phyloP scores from a whole-genome alignment of 106 monocot genomes.

The Cymbidium sinense region DNA sequence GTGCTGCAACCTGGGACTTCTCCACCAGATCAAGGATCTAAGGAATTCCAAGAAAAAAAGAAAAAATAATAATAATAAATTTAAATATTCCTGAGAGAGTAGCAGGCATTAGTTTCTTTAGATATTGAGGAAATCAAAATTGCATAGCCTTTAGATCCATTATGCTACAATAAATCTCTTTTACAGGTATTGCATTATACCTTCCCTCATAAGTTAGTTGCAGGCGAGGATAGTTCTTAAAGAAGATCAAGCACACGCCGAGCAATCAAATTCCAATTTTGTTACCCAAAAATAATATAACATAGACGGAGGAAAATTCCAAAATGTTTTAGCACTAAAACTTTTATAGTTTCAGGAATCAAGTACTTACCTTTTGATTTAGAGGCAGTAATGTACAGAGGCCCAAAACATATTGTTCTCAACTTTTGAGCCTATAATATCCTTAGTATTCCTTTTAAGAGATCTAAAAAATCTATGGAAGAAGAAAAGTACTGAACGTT shows the following conservation, averaged over 20 bases:
- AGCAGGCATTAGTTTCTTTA: slow-evolving; percentile 61
- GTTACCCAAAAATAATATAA: too few species aligned
- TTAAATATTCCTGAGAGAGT: slow-evolving; percentile 53
- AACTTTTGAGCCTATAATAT: slow-evolving; percentile 55
- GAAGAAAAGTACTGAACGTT: too few species aligned
- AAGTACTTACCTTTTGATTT: slow-evolving; percentile 37
- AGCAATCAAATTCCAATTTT: slow-evolving; percentile 40
- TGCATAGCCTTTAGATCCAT: too few species aligned
- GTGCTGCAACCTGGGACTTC: slow-evolving; percentile 11
- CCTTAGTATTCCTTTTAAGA: slow-evolving; percentile 59
- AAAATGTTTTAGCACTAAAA: background rate
- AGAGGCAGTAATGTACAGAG: slow-evolving; percentile 84
- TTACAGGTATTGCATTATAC: slow-evolving; percentile 6
- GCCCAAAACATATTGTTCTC: slow-evolving; percentile 86
- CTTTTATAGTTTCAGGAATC: too few species aligned
- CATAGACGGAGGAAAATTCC: slow-evolving; percentile 10
- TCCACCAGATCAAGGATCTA: slow-evolving; percentile 58
- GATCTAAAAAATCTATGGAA: slow-evolving; percentile 70
- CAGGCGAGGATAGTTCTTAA: slow-evolving; percentile 56
- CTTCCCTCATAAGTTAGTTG: slow-evolving; percentile 75
- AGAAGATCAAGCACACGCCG: slow-evolving; percentile 48
- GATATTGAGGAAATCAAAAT: slow-evolving; percentile 76
- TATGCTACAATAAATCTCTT: background rate
- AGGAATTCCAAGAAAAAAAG: slow-evolving; percentile 65
- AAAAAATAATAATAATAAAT: background rate